Base-by-base conservation (phyloP, 257 asterid genomes). In the Penstemon barbatus region DNA sequence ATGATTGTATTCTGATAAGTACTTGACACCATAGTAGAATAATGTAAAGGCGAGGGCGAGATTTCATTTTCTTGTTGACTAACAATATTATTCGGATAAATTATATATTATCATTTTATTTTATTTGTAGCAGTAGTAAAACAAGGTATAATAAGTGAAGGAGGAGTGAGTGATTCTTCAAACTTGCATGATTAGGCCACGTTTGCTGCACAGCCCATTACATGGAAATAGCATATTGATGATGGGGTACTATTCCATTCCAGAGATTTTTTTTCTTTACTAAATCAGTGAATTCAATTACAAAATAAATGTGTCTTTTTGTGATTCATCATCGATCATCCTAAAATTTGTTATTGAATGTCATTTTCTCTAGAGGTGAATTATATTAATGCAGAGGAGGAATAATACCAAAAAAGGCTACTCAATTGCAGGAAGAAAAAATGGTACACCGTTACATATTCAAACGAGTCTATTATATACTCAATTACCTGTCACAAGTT, bases 161-260 rank as follows among this genome's bases (percentile, higher is more conserved):
- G n/a, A n/a, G n/a, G 8, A 42, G 54, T 46, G 55, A 74, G 70
- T 74, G 78, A 40, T 67, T 53, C 61, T 74, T 67, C 73, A 73
- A 73, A 60, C 69, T 66, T 6, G 38, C 73, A 73, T 66, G 51
- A 73, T 72, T 58, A 36, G 7, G 63, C 44, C 33, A 25, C 33
- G 33, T 25, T 25, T 25, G 33, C 33, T 25, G 33, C 33, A 25
- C 33, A 25, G 33, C 33, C 33, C 33, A 25, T 25, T 25, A 25
- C 33, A 25, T 25, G 33, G 33, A 25, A 0, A 25, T 25, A 25
- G 33, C 2, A 25, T 25, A 25, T 25, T 25, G 33, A 25, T 25
- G 33, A 25, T 1, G 33, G 33, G 33, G 33, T 25, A 25, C 33
- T 25, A 25, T 25, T 25, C 33, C 33, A 25, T 0, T 25, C 2